Base-by-base conservation (phyloP, 768 basidiomycete species). In the Lactarius evosmus region DNA sequence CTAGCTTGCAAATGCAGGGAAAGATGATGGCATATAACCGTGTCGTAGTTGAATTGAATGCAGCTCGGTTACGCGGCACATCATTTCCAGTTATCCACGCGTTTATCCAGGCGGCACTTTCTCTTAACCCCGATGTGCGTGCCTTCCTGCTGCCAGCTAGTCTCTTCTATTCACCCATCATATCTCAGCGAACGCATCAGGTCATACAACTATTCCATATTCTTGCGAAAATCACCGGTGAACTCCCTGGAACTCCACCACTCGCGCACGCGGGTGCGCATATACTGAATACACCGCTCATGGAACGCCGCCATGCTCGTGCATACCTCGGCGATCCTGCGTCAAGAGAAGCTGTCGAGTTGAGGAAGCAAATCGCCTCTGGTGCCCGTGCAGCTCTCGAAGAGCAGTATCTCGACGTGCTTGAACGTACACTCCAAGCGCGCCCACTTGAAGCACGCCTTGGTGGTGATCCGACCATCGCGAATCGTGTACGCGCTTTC, bases 21-120 rank as follows among this genome's bases (percentile, higher is more conserved):
- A 92, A 91, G 76, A 95, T 98, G 95, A 93, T 98, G 89, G 87
- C 86, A 14, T 99, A 98, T 73, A 91, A 95, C 78, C 85, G 85
- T 54, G 87, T 91, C 34, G 78, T 98, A 49, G 78, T 83, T 7
- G 85, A 91, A 27, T 78, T 98, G 56, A 95, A 97, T 76, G 75
- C 79, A 41, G 83, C 90, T 0, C 79, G 94, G 49, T 76, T 88
- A 19, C 83, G 86, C 3, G 88, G 85, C 19, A 85, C 80, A 6
- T 91, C 87, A 2, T 93, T 82, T 73, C 90, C 91, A 7, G 80
- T 94, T 64, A 76, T 93, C 8, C 88, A 92, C 68, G 77, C 85
- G 1, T 79, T 93, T 49, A 82, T 85, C 50, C 82, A 89, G 59
- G 89, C 88, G 9, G 84, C 90, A 7, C 74, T 82, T 7, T 76